Evolutionary conservation across 1,139 yeast genomes (phyloP), one percentile per base, ranked within the genome.

Genomic region (Candida labiduridarum): DNA sequence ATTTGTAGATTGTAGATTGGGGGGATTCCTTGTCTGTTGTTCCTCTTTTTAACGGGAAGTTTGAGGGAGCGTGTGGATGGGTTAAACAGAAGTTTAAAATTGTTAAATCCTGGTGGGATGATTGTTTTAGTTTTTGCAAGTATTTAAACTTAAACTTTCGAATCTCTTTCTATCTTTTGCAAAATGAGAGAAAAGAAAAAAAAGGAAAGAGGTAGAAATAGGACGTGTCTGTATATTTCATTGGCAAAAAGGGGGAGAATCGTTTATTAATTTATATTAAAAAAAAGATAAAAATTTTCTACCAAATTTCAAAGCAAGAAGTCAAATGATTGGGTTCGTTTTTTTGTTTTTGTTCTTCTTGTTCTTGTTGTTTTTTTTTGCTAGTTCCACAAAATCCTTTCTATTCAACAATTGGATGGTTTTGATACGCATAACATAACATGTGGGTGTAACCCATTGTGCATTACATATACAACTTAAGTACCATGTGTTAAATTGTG

Each of bases 221-320:
- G 25, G 9, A 10, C 25, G 12, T 15, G 39, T 35, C 12, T 15
- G 10, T 4, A 35, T 35, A 15, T 18, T 35, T 16, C 19, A 35
- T 9, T 35, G 25, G 25, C 15, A 9, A 12, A 19, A 38, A 11
- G 14, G 29, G 41, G 41, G 29, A 19, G 41, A 19, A 38, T 38
- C 15, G 41, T 38, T 38, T 38, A 38, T 9, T 38, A 38, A 38
- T 38, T 38, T 38, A 38, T 38, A 38, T 38, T 38, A 38, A 22
- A 38, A 11, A 12, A 18, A 35, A n/a, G 12, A 34, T 8, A 36
- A 38, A 38, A 15, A 15, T 38, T 22, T 38, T 18, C 29, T 38
- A 38, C 22, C 27, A 9, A 9, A 38, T 38, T 38, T 38, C 41
- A 38, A 19, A 18, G 27, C 19, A 38, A 10, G 8, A 38, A 38